Evolutionary conservation across 108 stramenopile genomes (phyloP).

Genomic region (Schizochytrium sp.): DNA sequence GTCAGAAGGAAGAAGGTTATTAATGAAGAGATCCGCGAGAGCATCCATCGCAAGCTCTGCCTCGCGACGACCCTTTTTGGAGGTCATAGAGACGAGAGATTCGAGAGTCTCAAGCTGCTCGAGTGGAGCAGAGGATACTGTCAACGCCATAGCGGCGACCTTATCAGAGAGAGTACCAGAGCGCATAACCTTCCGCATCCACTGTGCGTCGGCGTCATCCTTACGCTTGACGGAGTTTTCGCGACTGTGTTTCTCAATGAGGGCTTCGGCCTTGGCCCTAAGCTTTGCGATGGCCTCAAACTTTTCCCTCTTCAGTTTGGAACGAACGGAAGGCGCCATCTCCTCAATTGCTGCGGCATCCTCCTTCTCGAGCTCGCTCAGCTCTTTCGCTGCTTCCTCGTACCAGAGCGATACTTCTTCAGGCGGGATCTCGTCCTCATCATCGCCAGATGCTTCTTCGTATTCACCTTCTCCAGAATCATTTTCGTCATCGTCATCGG

Average conservation of each 20-base stretch:
- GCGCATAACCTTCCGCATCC: conserved; percentile 60
- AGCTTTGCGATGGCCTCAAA: background rate
- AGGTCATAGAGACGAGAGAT: conserved; percentile 51
- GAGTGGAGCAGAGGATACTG: conserved; percentile 1
- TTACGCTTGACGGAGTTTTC: background rate
- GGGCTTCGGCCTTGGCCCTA: background rate
- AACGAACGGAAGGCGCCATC: background rate
- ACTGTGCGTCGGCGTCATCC: conserved; percentile 46
- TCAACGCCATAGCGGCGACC: conserved; percentile 64
- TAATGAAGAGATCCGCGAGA: conserved; percentile 60
- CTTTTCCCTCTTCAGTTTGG: background rate
- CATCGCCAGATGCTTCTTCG: background rate
- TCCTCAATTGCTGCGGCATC: background rate
- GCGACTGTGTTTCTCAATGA: background rate
- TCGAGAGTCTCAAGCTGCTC: conserved; percentile 60
- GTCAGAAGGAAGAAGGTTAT: conserved; percentile 58
- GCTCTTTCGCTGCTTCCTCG: background rate
- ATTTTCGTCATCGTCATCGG: conserved; percentile 26
- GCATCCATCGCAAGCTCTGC: conserved; percentile 61
- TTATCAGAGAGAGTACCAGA: conserved; percentile 63
- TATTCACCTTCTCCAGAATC: background rate
- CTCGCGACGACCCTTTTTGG: conserved; percentile 51
- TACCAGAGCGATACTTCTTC: background rate
- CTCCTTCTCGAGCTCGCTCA: background rate
- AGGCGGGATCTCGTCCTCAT: background rate